Conservation (phyloP, 2,329 filamentous ascomycete genomes). For the Fusarium veterinarium region DNA sequence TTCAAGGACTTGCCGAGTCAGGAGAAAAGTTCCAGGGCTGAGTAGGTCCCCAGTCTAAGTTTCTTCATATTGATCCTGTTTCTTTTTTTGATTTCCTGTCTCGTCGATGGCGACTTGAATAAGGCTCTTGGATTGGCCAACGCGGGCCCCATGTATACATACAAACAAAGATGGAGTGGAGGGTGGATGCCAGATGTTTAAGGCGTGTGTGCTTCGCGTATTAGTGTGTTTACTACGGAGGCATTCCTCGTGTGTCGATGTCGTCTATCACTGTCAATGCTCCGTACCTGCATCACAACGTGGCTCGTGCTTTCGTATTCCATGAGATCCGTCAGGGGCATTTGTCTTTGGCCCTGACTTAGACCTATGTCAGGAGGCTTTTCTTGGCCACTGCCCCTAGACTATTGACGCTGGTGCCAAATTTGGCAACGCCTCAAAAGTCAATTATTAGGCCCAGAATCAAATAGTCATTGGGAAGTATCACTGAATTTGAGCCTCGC, state of each 20-base stretch:
- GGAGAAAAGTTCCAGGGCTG: not conserved
- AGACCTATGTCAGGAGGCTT: conserved; percentile 1
- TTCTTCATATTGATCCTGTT: conserved; percentile 6
- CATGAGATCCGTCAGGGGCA: conserved; percentile 38
- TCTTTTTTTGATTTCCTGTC: conserved; percentile 13
- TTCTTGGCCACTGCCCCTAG: conserved; percentile 32
- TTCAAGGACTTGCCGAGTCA: not conserved
- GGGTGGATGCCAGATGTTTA: not conserved
- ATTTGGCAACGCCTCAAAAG: conserved; percentile 17
- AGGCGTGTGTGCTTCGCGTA: conserved; percentile 10
- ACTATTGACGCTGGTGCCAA: conserved; percentile 25
- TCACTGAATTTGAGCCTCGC: not conserved
- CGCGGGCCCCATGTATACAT: not conserved
- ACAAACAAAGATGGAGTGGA: conserved; percentile 7
- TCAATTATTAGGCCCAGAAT: conserved; percentile 8
- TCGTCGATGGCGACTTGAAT: conserved; percentile 5
- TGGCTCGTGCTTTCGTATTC: conserved; percentile 46
- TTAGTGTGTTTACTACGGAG: conserved; percentile 14
- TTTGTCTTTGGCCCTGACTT: conserved; percentile 13
- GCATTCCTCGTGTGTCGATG: conserved; percentile 5
- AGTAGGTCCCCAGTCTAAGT: not conserved
- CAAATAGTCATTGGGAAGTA: not conserved
- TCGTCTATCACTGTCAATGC: conserved; percentile 15
- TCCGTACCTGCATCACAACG: conserved; percentile 42
- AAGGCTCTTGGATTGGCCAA: conserved; percentile 17